phyloP scores from a whole-genome alignment of 768 basidiomycete species.

The Crassisporium funariophilum region DNA sequence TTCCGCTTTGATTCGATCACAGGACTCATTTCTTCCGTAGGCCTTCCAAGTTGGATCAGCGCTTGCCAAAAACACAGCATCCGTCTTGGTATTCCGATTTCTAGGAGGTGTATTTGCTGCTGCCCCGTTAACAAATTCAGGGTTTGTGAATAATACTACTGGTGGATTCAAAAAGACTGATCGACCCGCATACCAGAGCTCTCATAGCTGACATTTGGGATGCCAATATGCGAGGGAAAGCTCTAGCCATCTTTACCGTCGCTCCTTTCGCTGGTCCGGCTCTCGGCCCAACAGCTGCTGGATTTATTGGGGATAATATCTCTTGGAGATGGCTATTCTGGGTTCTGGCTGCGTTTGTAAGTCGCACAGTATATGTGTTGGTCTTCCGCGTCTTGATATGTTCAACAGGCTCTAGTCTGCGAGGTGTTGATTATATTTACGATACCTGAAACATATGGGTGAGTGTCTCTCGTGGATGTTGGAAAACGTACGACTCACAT shows the following conservation, averaged over 20 bases:
- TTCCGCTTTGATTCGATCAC: constrained; percentile 3
- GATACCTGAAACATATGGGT: constrained; percentile 70
- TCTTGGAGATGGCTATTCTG: constrained; percentile 74
- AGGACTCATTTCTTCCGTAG: constrained; percentile 26
- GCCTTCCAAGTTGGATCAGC: constrained; percentile 67
- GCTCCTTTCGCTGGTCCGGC: constrained; percentile 72
- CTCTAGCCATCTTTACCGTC: constrained; percentile 63
- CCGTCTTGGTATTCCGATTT: constrained; percentile 71
- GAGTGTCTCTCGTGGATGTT: constrained; percentile 16
- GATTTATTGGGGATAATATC: constrained; percentile 43
- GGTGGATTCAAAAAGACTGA: background rate
- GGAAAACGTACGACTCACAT: background rate
- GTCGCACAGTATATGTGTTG: constrained; percentile 18
- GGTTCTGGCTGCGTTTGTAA: constrained; percentile 58
- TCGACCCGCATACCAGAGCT: constrained; percentile 32
- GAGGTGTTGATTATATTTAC: constrained; percentile 52
- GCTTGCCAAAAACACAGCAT: constrained; percentile 58
- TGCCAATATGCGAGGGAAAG: constrained; percentile 59
- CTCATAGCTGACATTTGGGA: constrained; percentile 67
- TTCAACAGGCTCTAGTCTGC: constrained; percentile 47
- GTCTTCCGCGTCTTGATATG: background rate
- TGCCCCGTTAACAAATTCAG: constrained; percentile 69
- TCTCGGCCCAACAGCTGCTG: constrained; percentile 56
- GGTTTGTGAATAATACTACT: constrained; percentile 38
- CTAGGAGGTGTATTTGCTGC: constrained; percentile 72